Conservation (phyloP, 2,329 filamentous ascomycete species). For the Clathrospora elynae region DNA sequence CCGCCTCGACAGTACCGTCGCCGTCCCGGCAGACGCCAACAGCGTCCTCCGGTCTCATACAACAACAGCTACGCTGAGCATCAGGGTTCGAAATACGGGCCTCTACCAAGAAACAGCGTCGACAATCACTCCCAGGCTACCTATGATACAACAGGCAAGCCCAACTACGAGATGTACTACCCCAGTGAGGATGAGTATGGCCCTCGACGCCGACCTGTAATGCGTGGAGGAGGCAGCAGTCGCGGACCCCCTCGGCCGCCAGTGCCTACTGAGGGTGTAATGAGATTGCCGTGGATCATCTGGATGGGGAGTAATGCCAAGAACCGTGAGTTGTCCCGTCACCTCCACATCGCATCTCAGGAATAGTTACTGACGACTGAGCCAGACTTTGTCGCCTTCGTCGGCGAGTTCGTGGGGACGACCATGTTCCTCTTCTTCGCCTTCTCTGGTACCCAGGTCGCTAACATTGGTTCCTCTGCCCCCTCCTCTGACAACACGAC, state of each 20-base stretch:
- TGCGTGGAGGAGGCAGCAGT: slow-evolving; percentile 15
- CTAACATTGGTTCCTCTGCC: slow-evolving; percentile 54
- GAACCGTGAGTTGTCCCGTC: slow-evolving; percentile 33
- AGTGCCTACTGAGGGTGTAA: slow-evolving; percentile 44
- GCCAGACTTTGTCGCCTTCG: slow-evolving; percentile 51
- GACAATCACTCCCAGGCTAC: slow-evolving; percentile 18
- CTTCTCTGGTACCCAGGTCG: slow-evolving; percentile 53
- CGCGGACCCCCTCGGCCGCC: slow-evolving; percentile 28
- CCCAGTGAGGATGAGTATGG: slow-evolving; percentile 31
- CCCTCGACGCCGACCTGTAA: slow-evolving; percentile 14
- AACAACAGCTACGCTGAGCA: slow-evolving; percentile 25
- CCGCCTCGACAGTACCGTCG: slow-evolving; percentile 31
- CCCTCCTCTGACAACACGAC: slow-evolving; percentile 47
- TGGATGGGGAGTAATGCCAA: slow-evolving; percentile 47
- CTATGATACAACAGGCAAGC: slow-evolving; percentile 30
- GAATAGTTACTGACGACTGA: slow-evolving; percentile 36
- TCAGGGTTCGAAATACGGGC: slow-evolving; percentile 20
- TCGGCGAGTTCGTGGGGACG: slow-evolving; percentile 55
- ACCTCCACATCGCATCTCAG: not conserved
- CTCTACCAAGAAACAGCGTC: slow-evolving; percentile 18
- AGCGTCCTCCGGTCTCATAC: slow-evolving; percentile 34
- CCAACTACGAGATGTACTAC: slow-evolving; percentile 29
- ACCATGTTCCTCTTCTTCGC: slow-evolving; percentile 55
- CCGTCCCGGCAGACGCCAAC: slow-evolving; percentile 27
- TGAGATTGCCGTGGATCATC: slow-evolving; percentile 43